A percentile compares a stretch with the other conserved stretches of the same genome.
Evolutionary conservation across 768 basidiomycete genomes (phyloP).

Genomic region (Tephrocybe sp.): DNA sequence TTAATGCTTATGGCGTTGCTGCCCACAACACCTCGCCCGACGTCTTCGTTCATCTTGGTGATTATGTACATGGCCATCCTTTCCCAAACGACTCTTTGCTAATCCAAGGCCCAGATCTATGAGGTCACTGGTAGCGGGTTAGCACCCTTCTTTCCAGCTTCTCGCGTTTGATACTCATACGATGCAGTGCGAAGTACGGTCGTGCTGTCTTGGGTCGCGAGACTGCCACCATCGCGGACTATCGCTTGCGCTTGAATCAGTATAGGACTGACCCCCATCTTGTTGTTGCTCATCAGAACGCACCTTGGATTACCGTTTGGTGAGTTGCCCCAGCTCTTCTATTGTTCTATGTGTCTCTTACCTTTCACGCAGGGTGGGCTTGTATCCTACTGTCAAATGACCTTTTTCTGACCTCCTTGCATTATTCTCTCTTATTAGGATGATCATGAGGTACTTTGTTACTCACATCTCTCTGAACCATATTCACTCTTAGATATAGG

Average conservation of each 20-base stretch:
- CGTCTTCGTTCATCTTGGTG: slow-evolving; percentile 56
- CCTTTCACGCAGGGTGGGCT: not conserved
- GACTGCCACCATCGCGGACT: slow-evolving; percentile 54
- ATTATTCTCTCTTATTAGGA: not conserved
- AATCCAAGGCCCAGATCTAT: slow-evolving; percentile 37
- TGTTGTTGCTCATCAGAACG: slow-evolving; percentile 43
- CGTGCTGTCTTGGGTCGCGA: slow-evolving; percentile 51
- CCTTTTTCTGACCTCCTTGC: not conserved
- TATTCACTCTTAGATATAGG: not conserved
- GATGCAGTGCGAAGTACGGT: slow-evolving; percentile 42
- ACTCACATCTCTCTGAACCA: not conserved
- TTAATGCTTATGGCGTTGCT: slow-evolving; percentile 49
- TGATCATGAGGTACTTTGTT: not conserved
- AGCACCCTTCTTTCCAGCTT: not conserved
- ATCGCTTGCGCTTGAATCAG: slow-evolving; percentile 47
- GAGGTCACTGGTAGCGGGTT: slow-evolving; percentile 41
- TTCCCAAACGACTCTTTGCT: not conserved
- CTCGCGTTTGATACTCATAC: not conserved
- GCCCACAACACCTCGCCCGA: slow-evolving; percentile 42
- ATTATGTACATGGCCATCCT: slow-evolving; percentile 32
- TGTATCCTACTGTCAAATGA: not conserved
- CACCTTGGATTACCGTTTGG: slow-evolving; percentile 53
- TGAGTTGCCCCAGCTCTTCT: slow-evolving; percentile 19
- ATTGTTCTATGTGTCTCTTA: not conserved
- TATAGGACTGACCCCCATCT: slow-evolving; percentile 53